These are phyloP conservation scores for Alectoria sarmentosa DNA, from an alignment of 495 filamentous ascomycete species.

Conservation along the genomic window DNA sequence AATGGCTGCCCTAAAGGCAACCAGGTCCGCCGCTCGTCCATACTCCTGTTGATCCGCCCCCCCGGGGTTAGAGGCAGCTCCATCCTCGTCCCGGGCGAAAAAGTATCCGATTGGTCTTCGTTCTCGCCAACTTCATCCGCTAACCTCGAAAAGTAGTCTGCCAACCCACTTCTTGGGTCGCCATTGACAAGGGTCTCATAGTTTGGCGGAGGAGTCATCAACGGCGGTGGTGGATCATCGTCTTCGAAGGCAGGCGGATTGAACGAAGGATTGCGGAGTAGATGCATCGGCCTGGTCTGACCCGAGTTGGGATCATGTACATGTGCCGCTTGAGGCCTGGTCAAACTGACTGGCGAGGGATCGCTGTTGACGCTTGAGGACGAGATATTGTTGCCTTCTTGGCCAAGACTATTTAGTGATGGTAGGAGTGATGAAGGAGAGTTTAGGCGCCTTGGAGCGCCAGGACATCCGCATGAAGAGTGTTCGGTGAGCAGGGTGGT, in stretches of 20 bases:
- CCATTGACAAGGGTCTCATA: conserved; percentile 76
- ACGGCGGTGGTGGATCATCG: conserved; percentile 74
- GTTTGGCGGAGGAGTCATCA: conserved; percentile 79
- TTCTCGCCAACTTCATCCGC: conserved; percentile 51
- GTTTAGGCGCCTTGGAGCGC: conserved; percentile 45
- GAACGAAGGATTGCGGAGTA: conserved; percentile 79
- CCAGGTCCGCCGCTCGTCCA: conserved; percentile 54
- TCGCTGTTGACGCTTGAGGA: conserved; percentile 20
- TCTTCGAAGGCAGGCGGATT: conserved; percentile 89
- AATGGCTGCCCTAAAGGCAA: conserved; percentile 42
- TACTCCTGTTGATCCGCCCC: conserved; percentile 60
- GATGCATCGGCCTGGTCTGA: conserved; percentile 67
- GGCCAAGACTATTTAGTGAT: conserved; percentile 32
- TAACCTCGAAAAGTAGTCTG: conserved; percentile 81
- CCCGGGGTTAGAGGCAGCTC: conserved; percentile 65
- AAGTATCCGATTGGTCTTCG: conserved; percentile 40
- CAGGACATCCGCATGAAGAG: conserved; percentile 71
- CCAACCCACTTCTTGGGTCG: conserved; percentile 69
- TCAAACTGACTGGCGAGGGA: conserved; percentile 35
- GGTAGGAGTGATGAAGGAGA: conserved; percentile 38
- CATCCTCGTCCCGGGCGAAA: conserved; percentile 36
- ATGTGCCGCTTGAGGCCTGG: conserved; percentile 44
- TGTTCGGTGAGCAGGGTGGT: conserved; percentile 43
- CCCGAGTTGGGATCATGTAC: conserved; percentile 39
- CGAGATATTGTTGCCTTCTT: conserved; percentile 26